These are phyloP conservation scores for Cicer bijugum DNA, from an alignment of 306 rosid genomes.

Conservation along the genomic window DNA sequence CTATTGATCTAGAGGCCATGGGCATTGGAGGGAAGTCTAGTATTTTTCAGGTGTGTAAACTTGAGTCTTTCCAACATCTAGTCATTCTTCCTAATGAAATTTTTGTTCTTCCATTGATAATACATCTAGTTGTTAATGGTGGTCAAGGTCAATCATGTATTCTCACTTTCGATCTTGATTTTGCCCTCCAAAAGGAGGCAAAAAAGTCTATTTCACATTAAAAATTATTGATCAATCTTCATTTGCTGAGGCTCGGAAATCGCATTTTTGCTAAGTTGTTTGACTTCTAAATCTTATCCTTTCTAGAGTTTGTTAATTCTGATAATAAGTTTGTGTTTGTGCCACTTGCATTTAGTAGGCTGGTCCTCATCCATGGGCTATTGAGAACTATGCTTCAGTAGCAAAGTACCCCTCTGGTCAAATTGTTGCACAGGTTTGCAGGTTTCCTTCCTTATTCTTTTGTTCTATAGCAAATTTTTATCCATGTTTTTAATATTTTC, in stretches of 20 bases:
- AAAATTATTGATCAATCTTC: slow-evolving; percentile 18
- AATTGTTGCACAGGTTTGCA: slow-evolving; percentile 72
- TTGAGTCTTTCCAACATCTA: slow-evolving; percentile 12
- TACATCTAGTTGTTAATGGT: slow-evolving; percentile 24
- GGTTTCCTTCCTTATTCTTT: slow-evolving; percentile 26
- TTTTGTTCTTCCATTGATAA: neutral
- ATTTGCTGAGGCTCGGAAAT: neutral
- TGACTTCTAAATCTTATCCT: slow-evolving; percentile 26
- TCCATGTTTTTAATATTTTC: slow-evolving; percentile 29
- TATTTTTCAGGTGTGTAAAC: slow-evolving; percentile 82
- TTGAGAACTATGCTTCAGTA: slow-evolving; percentile 75
- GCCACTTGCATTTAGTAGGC: slow-evolving; percentile 60
- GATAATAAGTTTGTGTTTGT: slow-evolving; percentile 17
- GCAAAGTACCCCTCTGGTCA: slow-evolving; percentile 94
- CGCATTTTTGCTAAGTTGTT: slow-evolving; percentile 22
- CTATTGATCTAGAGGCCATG: slow-evolving; percentile 96
- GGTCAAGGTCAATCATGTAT: slow-evolving; percentile 18
- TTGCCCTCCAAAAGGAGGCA: slow-evolving; percentile 20
- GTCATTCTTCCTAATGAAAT: slow-evolving; percentile 21
- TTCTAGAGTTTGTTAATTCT: slow-evolving; percentile 31
- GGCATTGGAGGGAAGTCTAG: slow-evolving; percentile 94
- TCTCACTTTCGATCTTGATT: slow-evolving; percentile 25
- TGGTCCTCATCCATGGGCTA: slow-evolving; percentile 95
- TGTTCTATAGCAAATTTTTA: neutral
- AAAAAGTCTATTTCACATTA: slow-evolving; percentile 16